Percentiles rank a stretch among this genome's conserved stretches.
These are phyloP conservation scores for Bertia moriformis DNA, from an alignment of 2,329 filamentous ascomycete species.

Conservation along the genomic window DNA sequence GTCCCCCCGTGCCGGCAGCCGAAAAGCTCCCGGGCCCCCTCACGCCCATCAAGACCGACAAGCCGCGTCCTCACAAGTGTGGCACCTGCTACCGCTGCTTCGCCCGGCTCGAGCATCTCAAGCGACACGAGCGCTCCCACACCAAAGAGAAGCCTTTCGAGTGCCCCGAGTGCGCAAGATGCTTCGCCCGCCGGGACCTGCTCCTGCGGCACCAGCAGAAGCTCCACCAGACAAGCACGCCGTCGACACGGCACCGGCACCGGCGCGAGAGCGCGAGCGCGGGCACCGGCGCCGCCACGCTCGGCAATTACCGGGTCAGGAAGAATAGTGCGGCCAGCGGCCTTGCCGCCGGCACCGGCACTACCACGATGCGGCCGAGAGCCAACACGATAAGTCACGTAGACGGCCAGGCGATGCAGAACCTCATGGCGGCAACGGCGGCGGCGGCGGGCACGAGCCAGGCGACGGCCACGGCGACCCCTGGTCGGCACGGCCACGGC, in stretches of 20 bases:
- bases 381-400: constrained; percentile 96
- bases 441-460: too few relatives aligned
- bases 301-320: constrained; percentile 55
- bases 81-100: constrained; percentile 83
- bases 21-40: too few relatives aligned
- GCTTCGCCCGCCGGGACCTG: constrained; percentile 85
- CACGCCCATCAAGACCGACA: constrained; percentile 90
- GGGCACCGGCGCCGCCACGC: too few relatives aligned
- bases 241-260: constrained; percentile 72
- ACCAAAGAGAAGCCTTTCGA: constrained; percentile 99
- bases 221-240: constrained; percentile 81
- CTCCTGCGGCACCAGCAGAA: constrained; percentile 95
- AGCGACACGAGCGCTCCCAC: constrained; percentile 93
- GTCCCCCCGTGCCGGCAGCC: too few relatives aligned
- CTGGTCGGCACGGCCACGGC: too few relatives aligned
- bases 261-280: constrained; percentile 79
- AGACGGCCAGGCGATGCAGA: constrained; percentile 52
- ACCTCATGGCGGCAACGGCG: too few relatives aligned
- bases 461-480: too few relatives aligned
- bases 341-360: too few relatives aligned
- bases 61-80: constrained; percentile 89
- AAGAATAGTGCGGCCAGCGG: constrained; percentile 75
- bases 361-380: constrained; percentile 62
- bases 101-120: constrained; percentile 86
- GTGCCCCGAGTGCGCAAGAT: constrained; percentile 84